These are phyloP conservation scores for Lepraria neglecta DNA, from an alignment of 495 filamentous ascomycete species.

Conservation along the genomic window DNA sequence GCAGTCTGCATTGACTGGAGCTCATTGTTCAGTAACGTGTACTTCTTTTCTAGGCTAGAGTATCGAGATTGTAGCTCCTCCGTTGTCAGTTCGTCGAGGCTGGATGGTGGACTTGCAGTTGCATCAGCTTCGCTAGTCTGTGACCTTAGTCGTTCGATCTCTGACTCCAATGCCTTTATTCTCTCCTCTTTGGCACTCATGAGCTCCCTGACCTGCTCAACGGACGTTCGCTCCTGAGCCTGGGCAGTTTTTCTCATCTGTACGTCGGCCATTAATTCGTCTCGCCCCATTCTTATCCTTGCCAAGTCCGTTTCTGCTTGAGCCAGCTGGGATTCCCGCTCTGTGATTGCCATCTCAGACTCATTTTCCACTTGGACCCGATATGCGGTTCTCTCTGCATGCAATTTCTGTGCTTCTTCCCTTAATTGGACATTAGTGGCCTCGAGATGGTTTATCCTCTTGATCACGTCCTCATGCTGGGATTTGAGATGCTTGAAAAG, in stretches of 20 bases:
- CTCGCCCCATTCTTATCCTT: conserved; percentile 71
- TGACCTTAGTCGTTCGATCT: conserved; percentile 63
- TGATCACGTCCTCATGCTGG: conserved; percentile 87
- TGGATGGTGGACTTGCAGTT: conserved; percentile 38
- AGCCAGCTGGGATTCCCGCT: conserved; percentile 73
- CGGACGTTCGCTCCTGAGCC: conserved; percentile 63
- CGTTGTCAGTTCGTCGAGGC: conserved; percentile 46
- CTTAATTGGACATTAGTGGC: conserved; percentile 78
- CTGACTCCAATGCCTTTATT: conserved; percentile 72
- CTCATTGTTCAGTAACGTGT: conserved; percentile 77
- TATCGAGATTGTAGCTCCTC: conserved; percentile 72
- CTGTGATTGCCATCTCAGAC: conserved; percentile 57
- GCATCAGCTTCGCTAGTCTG: conserved; percentile 38
- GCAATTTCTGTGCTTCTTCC: conserved; percentile 76
- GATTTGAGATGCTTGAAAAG: conserved; percentile 85
- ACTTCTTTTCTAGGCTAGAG: conserved; percentile 65
- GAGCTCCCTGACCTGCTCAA: conserved; percentile 69
- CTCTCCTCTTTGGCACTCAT: conserved; percentile 65
- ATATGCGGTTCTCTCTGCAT: conserved; percentile 77
- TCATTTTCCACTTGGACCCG: conserved; percentile 74
- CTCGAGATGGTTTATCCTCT: conserved; percentile 84
- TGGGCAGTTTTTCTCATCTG: conserved; percentile 71
- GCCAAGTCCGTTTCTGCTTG: conserved; percentile 78
- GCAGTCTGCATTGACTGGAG: conserved; percentile 78
- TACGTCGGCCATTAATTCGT: conserved; percentile 76